phyloP scores from a whole-genome alignment of 305 asterid species.

The Striga hermonthica region DNA sequence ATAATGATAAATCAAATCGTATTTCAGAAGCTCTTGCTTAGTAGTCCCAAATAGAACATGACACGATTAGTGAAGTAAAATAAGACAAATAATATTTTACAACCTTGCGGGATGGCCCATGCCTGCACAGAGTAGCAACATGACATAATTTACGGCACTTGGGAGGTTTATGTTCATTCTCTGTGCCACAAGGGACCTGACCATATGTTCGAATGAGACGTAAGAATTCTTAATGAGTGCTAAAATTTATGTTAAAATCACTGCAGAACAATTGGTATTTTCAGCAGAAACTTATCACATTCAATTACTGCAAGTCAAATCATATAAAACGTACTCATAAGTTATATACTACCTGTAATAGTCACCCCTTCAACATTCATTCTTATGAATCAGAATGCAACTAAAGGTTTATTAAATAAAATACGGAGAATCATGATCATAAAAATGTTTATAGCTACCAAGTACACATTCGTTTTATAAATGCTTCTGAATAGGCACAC shows the following conservation, averaged over 20 bases:
- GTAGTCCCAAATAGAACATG: slow-evolving; percentile 1
- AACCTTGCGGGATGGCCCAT: slow-evolving; percentile 66
- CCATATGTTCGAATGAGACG: slow-evolving; percentile 29
- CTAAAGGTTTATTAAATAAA: too few relatives aligned
- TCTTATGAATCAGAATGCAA: too few relatives aligned
- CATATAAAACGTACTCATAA: too few relatives aligned
- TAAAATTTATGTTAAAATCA: slow-evolving; percentile 1
- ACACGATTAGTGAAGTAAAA: not conserved
- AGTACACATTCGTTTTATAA: too few relatives aligned
- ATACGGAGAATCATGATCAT: too few relatives aligned
- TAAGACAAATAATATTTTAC: slow-evolving; percentile 26
- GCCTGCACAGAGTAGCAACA: slow-evolving; percentile 68
- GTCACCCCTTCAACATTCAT: too few relatives aligned
- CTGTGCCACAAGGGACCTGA: slow-evolving; percentile 98
- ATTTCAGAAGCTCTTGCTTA: not conserved
- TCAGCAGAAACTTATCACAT: not conserved
- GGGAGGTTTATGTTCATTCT: slow-evolving; percentile 80
- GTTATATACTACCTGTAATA: too few relatives aligned
- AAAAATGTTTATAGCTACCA: too few relatives aligned
- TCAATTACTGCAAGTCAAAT: not conserved
- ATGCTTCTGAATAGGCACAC: too few relatives aligned
- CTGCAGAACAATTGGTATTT: not conserved
- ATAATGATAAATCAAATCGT: slow-evolving; percentile 3
- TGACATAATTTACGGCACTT: slow-evolving; percentile 72
- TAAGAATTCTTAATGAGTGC: slow-evolving; percentile 2